Conservation (phyloP, 345 rosid species). For the Pugionium cornutum region DNA sequence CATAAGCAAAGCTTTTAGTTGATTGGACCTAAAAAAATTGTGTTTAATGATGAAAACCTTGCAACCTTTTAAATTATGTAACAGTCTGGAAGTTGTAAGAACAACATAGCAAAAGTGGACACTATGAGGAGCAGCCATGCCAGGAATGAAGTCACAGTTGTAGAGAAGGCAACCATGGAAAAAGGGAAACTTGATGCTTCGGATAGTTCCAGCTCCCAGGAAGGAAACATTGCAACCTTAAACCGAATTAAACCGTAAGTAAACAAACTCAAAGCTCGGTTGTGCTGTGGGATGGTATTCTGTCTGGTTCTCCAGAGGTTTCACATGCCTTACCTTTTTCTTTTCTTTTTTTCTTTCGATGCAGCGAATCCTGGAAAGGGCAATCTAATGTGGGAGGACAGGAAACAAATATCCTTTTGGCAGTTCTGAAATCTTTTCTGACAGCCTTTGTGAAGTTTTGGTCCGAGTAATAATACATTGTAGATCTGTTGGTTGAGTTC, state of each 20-base stretch:
- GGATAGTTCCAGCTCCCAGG: constrained; percentile 34
- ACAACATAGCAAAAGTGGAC: constrained; percentile 25
- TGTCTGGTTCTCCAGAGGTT: constrained; percentile 15
- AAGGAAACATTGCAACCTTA: constrained; percentile 50
- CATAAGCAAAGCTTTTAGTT: constrained; percentile 9
- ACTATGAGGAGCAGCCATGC: constrained; percentile 4
- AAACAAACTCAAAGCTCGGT: constrained; percentile 3
- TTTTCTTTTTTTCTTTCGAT: constrained; percentile 4
- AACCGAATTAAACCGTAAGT: constrained; percentile 83
- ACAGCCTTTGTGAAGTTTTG: constrained; percentile 71
- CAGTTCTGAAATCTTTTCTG: constrained; percentile 54
- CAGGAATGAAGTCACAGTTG: constrained; percentile 22
- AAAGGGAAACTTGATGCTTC: constrained; percentile 38
- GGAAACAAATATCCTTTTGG: constrained; percentile 55
- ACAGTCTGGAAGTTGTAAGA: constrained; percentile 46
- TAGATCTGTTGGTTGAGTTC: constrained; percentile 17
- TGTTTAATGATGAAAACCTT: not conserved
- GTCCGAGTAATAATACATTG: constrained; percentile 52
- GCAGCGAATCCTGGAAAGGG: constrained; percentile 83
- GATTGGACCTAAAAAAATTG: constrained; percentile 14
- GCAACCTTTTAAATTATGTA: constrained; percentile 20
- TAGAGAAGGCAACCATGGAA: constrained; percentile 29
- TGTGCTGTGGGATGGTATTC: constrained; percentile 9
- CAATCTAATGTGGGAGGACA: constrained; percentile 40
- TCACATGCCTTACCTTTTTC: constrained; percentile 4